These are phyloP conservation scores for Nannochloris sp. DNA, from an alignment of 139 green algal species.

Conservation along the genomic window DNA sequence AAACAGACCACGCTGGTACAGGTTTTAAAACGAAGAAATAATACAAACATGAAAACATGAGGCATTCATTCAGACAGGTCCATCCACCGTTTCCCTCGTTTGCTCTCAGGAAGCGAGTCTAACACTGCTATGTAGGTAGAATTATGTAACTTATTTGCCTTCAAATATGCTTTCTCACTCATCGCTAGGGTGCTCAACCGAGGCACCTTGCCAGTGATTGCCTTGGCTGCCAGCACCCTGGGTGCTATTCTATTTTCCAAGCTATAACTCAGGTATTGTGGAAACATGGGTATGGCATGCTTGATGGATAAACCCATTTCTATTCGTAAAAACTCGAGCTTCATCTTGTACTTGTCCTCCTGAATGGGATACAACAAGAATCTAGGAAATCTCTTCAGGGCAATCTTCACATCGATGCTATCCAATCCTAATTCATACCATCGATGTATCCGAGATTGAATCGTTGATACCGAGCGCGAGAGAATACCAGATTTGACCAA, in stretches of 20 bases:
- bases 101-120: no score
- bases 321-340: conserved; percentile 19
- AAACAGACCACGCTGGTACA: no score
- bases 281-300: conserved; percentile 12
- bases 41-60: no score
- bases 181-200: not conserved
- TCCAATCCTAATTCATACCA: conserved; percentile 15
- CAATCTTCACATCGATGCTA: not conserved
- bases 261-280: conserved; percentile 19
- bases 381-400: conserved; percentile 9
- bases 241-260: conserved; percentile 19
- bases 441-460: conserved; percentile 12
- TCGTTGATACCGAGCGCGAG: conserved; percentile 13
- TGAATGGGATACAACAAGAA: conserved; percentile 23
- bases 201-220: conserved; percentile 2
- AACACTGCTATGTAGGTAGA: no score
- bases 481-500: conserved; percentile 8
- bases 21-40: no score
- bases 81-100: no score
- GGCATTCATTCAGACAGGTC: no score
- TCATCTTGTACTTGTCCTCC: conserved; percentile 17
- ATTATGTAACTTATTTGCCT: not conserved
- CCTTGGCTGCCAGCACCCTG: conserved; percentile 7
- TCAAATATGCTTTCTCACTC: conserved; percentile 4
- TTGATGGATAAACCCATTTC: conserved; percentile 5